Evolutionary conservation across 257 asterid genomes (phyloP).

Genomic region (Solanum lycopersicoides): DNA sequence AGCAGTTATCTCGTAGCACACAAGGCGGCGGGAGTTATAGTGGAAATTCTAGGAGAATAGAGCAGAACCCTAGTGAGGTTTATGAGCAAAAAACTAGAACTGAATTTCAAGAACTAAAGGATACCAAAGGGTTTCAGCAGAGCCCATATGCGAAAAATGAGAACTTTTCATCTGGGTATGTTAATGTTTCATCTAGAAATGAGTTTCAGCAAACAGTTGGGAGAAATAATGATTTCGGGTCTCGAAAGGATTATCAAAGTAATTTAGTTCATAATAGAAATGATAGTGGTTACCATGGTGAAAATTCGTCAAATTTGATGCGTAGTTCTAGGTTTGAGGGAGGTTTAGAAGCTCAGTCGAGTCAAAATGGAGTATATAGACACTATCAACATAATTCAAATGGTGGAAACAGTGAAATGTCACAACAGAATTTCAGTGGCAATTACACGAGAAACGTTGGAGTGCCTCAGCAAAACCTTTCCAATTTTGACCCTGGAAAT

Average conservation of each 20-base stretch:
- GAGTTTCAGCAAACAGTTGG: not conserved
- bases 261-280: not conserved
- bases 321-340: not conserved
- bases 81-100: not conserved
- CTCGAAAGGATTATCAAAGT: not conserved
- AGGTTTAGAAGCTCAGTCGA: not conserved
- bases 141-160: not conserved
- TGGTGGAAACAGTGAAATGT: slow-evolving; percentile 1
- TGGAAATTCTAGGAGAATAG: not conserved
- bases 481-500: slow-evolving; percentile 1
- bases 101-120: not conserved
- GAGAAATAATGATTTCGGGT: not conserved
- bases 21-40: not conserved
- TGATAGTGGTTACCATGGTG: slow-evolving; percentile 2
- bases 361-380: not conserved
- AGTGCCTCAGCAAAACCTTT: slow-evolving; percentile 3
- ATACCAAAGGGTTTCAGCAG: not conserved
- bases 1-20: not conserved
- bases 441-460: slow-evolving; percentile 2
- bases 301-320: not conserved
- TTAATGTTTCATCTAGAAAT: not conserved
- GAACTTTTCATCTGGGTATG: not conserved
- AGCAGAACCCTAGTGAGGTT: not conserved
- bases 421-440: slow-evolving; percentile 12
- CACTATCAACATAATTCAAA: slow-evolving; percentile 5